These are phyloP conservation scores for Talaromyces islandicus DNA, from an alignment of 2,329 filamentous ascomycete genomes.

Conservation along the genomic window DNA sequence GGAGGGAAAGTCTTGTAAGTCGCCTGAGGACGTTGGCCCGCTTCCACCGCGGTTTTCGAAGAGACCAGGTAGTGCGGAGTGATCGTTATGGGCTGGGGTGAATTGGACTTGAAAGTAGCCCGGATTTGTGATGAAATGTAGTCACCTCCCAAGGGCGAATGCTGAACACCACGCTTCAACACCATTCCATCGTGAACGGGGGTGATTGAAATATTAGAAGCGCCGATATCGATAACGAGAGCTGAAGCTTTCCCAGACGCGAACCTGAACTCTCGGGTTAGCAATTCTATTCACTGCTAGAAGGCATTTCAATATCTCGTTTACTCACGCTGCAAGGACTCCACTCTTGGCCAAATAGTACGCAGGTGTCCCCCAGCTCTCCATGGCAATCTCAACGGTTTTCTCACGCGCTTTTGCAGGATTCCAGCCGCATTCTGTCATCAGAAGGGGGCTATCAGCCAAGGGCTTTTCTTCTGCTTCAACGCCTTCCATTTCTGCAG, in stretches of 20 bases:
- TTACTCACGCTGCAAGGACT: conserved; percentile 68
- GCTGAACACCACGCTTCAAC: conserved; percentile 80
- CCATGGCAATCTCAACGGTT: conserved; percentile 93
- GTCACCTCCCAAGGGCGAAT: conserved; percentile 78
- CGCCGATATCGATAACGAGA: conserved; percentile 86
- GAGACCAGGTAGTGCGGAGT: conserved; percentile 83
- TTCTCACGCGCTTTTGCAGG: conserved; percentile 81
- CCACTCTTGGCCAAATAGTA: conserved; percentile 90
- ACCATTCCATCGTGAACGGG: conserved; percentile 93
- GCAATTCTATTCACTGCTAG: neutral
- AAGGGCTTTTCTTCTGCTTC: conserved; percentile 67
- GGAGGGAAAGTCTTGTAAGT: conserved; percentile 64
- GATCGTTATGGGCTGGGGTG: conserved; percentile 64
- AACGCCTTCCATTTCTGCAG: conserved; percentile 56
- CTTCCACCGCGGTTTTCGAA: conserved; percentile 83
- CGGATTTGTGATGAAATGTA: conserved; percentile 88
- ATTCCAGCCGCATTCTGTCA: conserved; percentile 96
- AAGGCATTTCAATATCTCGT: conserved; percentile 12
- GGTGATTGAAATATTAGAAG: conserved; percentile 79
- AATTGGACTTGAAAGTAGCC: conserved; percentile 63
- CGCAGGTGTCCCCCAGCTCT: conserved; percentile 90
- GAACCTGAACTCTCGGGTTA: conserved; percentile 48
- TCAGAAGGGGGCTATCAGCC: conserved; percentile 80
- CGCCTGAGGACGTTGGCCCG: conserved; percentile 70
- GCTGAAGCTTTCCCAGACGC: conserved; percentile 89